phyloP scores from a whole-genome alignment of 495 filamentous ascomycete genomes.

The Entonaema liquescens region DNA sequence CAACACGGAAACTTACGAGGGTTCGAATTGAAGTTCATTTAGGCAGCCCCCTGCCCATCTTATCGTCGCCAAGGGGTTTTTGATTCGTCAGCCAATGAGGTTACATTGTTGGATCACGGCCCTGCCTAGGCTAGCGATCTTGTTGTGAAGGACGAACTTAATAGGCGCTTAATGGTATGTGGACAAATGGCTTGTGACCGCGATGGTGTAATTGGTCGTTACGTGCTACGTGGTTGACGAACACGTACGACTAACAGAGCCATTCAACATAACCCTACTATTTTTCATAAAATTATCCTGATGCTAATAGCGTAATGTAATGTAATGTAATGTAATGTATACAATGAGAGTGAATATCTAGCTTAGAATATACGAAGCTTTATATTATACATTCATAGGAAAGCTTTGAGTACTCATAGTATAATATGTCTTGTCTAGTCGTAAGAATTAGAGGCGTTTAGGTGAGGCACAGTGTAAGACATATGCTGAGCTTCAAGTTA shows the following conservation, averaged over 20 bases:
- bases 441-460: too few species aligned
- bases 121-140: constrained; percentile 18
- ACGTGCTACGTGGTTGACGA: background rate
- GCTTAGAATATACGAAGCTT: too few species aligned
- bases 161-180: constrained; percentile 1
- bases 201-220: background rate
- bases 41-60: constrained; percentile 17
- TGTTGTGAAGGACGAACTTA: background rate
- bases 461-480: too few species aligned
- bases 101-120: constrained; percentile 25
- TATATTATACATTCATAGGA: too few species aligned
- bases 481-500: too few species aligned
- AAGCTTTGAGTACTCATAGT: too few species aligned
- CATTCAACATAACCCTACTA: too few species aligned
- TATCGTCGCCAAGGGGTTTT: constrained; percentile 27
- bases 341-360: too few species aligned
- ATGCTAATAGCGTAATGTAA: too few species aligned
- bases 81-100: constrained; percentile 33
- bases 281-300: too few species aligned
- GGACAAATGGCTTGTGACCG: background rate
- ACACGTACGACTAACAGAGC: background rate
- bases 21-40: constrained; percentile 21
- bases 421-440: too few species aligned
- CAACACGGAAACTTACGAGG: constrained; percentile 2
- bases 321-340: too few species aligned